Conservation (phyloP, 192 early-diverging fungal genomes). For the Geranomyces michiganensis region DNA sequence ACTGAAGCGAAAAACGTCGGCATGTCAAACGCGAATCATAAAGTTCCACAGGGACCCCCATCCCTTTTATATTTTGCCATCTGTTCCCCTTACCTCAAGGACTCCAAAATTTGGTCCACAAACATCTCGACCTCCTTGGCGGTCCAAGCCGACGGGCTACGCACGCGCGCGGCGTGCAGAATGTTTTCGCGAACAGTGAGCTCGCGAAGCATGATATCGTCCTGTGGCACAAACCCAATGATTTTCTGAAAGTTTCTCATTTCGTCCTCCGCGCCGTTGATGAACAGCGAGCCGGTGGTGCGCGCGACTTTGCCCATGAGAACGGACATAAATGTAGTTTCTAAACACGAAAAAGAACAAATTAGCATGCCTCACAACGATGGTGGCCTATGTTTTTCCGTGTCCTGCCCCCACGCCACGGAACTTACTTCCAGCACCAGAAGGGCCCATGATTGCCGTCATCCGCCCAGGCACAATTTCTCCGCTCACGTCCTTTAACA, state of each 20-base stretch:
- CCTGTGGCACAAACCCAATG: slow-evolving; percentile 72
- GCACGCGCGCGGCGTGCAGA: slow-evolving; percentile 67
- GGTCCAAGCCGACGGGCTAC: slow-evolving; percentile 52
- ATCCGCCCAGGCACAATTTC: slow-evolving; percentile 71
- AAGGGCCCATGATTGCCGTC: slow-evolving; percentile 90
- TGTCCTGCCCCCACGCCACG: slow-evolving; percentile 27
- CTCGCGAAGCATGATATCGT: slow-evolving; percentile 70
- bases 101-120: slow-evolving; percentile 50
- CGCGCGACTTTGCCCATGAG: slow-evolving; percentile 68
- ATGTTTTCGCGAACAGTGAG: slow-evolving; percentile 69
- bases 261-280: slow-evolving; percentile 62
- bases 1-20: background rate
- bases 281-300: slow-evolving; percentile 54
- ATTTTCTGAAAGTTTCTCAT: slow-evolving; percentile 65
- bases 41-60: background rate
- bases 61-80: too few relatives aligned
- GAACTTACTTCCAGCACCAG: slow-evolving; percentile 70
- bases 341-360: slow-evolving; percentile 5
- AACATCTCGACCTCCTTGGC: slow-evolving; percentile 42
- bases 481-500: slow-evolving; percentile 76
- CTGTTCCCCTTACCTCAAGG: slow-evolving; percentile 55
- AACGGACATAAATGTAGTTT: slow-evolving; percentile 58
- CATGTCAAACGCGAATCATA: background rate
- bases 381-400: too few relatives aligned
- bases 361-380: background rate